Evolutionary conservation across 176 grass and related monocot species (phyloP).

Genomic region (Themeda triandra): DNA sequence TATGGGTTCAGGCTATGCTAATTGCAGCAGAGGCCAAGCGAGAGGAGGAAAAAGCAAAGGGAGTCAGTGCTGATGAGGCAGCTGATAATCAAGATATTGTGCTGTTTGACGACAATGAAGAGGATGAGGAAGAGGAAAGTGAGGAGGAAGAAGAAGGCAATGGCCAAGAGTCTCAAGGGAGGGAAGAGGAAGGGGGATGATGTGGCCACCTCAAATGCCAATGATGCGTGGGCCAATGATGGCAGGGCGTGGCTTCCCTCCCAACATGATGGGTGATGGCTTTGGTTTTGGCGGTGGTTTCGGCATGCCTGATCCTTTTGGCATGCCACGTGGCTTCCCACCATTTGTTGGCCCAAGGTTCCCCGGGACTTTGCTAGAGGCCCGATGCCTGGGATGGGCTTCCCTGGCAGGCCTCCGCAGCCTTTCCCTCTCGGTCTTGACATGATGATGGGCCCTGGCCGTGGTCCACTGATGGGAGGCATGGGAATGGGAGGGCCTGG

Average conservation of each 20-base stretch:
- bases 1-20: constrained; percentile 69
- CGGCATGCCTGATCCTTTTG: constrained; percentile 75
- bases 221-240: constrained; percentile 59
- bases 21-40: constrained; percentile 73
- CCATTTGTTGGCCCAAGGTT: constrained; percentile 82
- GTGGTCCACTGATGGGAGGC: constrained; percentile 72
- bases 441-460: constrained; percentile 84
- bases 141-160: constrained; percentile 80
- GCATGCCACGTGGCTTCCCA: constrained; percentile 67
- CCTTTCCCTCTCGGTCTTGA: constrained; percentile 73
- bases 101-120: constrained; percentile 88
- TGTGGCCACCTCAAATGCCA: constrained; percentile 89
- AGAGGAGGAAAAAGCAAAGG: constrained; percentile 95
- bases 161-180: constrained; percentile 60
- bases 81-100: constrained; percentile 93
- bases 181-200: constrained; percentile 67
- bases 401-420: constrained; percentile 70
- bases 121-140: constrained; percentile 97
- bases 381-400: constrained; percentile 71
- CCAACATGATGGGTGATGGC: constrained; percentile 78
- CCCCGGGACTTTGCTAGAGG: constrained; percentile 62
- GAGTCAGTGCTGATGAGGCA: constrained; percentile 53
- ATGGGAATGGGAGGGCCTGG: constrained; percentile 70
- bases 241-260: constrained; percentile 71
- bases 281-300: constrained; percentile 75